A percentile compares a stretch with the other conserved stretches of the same genome.
Conservation (phyloP, 345 rosid species). For the Corchorus capsularis region DNA sequence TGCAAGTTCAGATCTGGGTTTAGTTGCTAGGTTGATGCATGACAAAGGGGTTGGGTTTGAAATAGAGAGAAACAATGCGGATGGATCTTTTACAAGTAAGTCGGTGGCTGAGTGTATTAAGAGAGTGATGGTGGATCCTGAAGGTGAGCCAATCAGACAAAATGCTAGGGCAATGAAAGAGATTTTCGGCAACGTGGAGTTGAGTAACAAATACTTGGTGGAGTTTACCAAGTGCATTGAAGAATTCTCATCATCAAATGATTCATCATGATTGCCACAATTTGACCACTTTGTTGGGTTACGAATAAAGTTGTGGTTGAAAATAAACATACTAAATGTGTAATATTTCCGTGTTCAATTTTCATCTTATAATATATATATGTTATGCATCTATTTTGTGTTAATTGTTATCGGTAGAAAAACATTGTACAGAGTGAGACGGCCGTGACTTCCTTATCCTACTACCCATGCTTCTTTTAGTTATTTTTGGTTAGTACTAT, state of each 20-base stretch:
- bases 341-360: too few species aligned
- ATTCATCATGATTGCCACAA: not conserved
- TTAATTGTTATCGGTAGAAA: too few species aligned
- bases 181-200: constrained; percentile 21
- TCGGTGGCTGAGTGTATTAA: constrained; percentile 39
- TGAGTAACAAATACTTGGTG: constrained; percentile 12
- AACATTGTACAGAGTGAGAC: too few species aligned
- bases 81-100: constrained; percentile 38
- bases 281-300: too few species aligned
- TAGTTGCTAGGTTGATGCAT: constrained; percentile 42
- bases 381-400: too few species aligned
- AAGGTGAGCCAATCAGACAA: constrained; percentile 22
- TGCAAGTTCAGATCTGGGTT: constrained; percentile 39
- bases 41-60: constrained; percentile 49
- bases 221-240: constrained; percentile 20
- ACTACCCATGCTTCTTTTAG: too few species aligned
- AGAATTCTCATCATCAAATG: not conserved
- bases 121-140: constrained; percentile 31
- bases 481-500: too few species aligned
- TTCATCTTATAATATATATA: too few species aligned
- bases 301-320: too few species aligned
- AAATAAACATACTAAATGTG: too few species aligned
- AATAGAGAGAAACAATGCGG: constrained; percentile 29
- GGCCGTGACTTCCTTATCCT: too few species aligned
- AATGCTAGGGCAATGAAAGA: constrained; percentile 28